Conservation (phyloP, 225 moss, liverwort and hornwort species). For the Pseudisothecium myosuroides region DNA sequence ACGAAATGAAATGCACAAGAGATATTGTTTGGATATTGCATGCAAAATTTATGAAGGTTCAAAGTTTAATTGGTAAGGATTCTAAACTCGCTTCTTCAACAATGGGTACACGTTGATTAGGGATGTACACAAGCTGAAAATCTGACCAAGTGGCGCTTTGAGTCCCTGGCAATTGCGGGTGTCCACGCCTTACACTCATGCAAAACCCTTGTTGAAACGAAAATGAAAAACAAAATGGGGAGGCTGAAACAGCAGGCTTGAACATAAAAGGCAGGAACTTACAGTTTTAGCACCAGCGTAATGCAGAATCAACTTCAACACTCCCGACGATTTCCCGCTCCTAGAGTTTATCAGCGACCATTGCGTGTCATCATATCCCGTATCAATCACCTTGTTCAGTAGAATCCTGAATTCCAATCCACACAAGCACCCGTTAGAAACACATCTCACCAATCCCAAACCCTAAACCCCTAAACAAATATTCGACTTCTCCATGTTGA, state of each 20-base stretch:
- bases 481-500: not conserved
- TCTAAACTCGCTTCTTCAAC: not conserved
- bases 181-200: not conserved
- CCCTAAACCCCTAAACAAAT: not conserved
- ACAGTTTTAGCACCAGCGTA: constrained; percentile 24
- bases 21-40: not conserved
- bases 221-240: not conserved
- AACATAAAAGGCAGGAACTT: not conserved
- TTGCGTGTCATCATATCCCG: constrained; percentile 64
- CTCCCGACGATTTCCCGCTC: constrained; percentile 52
- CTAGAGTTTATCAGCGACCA: constrained; percentile 41
- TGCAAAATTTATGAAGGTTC: not conserved
- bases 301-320: constrained; percentile 65
- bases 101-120: not conserved
- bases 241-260: not conserved
- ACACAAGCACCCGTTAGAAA: not conserved
- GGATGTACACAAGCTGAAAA: not conserved
- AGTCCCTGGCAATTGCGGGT: not conserved
- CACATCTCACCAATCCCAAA: not conserved
- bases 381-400: constrained; percentile 47
- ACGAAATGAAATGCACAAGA: not conserved
- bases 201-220: not conserved
- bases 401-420: constrained; percentile 39
- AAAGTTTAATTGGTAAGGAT: not conserved
- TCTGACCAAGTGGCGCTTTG: not conserved